Conservation (phyloP, 2,329 filamentous ascomycete genomes). For the Elsinoe arachidis region DNA sequence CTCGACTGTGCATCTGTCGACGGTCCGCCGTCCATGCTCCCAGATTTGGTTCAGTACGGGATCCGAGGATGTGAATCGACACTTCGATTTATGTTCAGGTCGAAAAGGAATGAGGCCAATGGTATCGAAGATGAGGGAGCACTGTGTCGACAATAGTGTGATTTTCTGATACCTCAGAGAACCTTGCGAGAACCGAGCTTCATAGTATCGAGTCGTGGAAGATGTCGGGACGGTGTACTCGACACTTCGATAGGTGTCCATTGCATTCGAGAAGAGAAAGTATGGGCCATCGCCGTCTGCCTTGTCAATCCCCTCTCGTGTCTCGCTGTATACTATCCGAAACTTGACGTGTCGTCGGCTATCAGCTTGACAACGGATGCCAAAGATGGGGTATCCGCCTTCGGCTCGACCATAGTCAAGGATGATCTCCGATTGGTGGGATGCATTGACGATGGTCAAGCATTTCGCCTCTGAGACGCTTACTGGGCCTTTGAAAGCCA, state of each 20-base stretch:
- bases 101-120: not conserved
- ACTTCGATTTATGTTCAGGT: not conserved
- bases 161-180: not conserved
- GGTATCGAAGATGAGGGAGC: not conserved
- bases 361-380: not conserved
- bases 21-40: not conserved
- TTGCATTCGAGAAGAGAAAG: conserved; percentile 4
- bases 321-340: not conserved
- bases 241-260: not conserved
- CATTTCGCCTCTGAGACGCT: not conserved
- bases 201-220: not conserved
- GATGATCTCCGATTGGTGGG: not conserved
- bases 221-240: not conserved
- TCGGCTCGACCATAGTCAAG: not conserved
- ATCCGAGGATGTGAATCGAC: not conserved
- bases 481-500: not conserved
- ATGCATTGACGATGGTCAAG: not conserved
- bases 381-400: not conserved
- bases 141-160: not conserved
- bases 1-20: not conserved
- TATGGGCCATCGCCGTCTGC: not conserved
- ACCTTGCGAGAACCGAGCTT: not conserved
- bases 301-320: not conserved
- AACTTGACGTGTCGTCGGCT: not conserved
- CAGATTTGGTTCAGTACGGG: not conserved